These are phyloP conservation scores for Plasmodium blacklocki DNA, from an alignment of 169 alveolate genomes.

Conservation along the genomic window DNA sequence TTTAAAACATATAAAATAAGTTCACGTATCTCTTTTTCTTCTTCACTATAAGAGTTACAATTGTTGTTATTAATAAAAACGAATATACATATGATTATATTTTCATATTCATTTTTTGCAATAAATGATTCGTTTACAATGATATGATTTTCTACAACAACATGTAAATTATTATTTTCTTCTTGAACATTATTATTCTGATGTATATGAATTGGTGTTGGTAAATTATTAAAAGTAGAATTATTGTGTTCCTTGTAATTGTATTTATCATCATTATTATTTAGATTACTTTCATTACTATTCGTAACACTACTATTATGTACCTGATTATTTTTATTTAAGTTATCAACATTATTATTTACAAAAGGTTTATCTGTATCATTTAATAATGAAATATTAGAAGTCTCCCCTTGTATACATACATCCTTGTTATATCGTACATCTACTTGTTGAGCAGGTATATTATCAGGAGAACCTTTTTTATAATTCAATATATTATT, in stretches of 20 bases:
- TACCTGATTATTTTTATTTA: background rate
- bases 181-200: too few relatives aligned
- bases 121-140: background rate
- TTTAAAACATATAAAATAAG: conserved; percentile 36
- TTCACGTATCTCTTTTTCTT: conserved; percentile 68
- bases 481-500: conserved; percentile 28
- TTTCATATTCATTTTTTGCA: background rate
- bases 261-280: background rate
- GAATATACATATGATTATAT: conserved; percentile 22
- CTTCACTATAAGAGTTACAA: conserved; percentile 12
- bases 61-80: conserved; percentile 25
- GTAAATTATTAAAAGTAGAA: too few relatives aligned
- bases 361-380: background rate
- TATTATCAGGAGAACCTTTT: background rate
- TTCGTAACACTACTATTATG: background rate
- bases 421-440: background rate
- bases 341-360: background rate
- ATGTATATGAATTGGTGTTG: too few relatives aligned
- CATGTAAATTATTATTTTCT: background rate
- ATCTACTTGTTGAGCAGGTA: background rate
- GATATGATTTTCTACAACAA: background rate
- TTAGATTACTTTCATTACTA: background rate
- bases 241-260: background rate
- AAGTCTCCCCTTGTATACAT: background rate
- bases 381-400: too few relatives aligned